These are phyloP conservation scores for Neopestalotiopsis sp. DNA, from an alignment of 2,329 filamentous ascomycete genomes.

Conservation along the genomic window DNA sequence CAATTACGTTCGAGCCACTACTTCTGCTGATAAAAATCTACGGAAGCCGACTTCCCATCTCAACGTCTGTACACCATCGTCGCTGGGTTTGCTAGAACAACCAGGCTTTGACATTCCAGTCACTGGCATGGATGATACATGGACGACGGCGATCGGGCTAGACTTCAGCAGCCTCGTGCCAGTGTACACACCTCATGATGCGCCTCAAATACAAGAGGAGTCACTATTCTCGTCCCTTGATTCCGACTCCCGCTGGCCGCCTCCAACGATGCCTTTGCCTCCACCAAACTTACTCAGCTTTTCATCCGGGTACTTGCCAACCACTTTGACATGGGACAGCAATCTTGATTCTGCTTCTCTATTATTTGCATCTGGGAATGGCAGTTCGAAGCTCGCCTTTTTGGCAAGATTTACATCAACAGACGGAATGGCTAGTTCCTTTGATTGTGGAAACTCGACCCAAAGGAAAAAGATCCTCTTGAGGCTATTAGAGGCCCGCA, in stretches of 20 bases:
- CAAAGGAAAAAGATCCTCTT: background rate
- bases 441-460: slow-evolving; percentile 3
- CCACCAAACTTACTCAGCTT: background rate
- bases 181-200: background rate
- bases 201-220: background rate
- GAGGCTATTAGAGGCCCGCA: background rate
- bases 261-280: background rate
- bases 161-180: background rate
- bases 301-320: background rate
- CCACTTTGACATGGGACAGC: background rate
- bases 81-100: background rate
- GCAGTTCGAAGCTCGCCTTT: background rate
- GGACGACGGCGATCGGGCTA: background rate
- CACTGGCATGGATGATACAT: background rate
- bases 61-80: background rate
- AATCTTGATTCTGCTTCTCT: background rate
- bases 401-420: slow-evolving; percentile 8
- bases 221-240: background rate
- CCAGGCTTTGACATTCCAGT: background rate
- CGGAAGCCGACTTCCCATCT: background rate
- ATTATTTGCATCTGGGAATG: background rate
- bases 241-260: background rate
- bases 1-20: background rate
- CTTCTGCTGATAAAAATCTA: background rate
- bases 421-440: slow-evolving; percentile 8